Base-by-base conservation (phyloP, 805 yeast genomes). In the Schwanniomyces polymorphus region DNA sequence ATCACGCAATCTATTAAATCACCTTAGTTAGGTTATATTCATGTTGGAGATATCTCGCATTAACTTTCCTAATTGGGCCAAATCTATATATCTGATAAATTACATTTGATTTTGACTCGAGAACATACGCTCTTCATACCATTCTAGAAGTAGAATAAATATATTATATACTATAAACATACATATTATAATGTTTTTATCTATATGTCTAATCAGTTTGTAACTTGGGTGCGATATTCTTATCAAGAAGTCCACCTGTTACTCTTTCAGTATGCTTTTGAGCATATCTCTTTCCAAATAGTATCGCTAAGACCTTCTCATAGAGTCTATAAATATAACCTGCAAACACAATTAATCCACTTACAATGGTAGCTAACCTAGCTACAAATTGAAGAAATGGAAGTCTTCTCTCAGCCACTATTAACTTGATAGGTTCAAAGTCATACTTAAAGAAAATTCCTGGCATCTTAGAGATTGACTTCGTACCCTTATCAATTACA, bases 391-490 rank as follows among this genome's bases (percentile, higher is more conserved):
- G 88, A 37, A 82, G 61, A 61, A 92, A 92, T 4, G 92, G 77
- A 35, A 92, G 73, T 52, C 98, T 76, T 45, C 69, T 74, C 59
- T 92, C 97, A 23, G 74, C 75, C 17, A 91, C 76, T 3, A 80
- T 66, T 55, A 94, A 75, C 40, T 84, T 79, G 38, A 94, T 80
- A 4, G 97, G 92, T 58, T 94, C 98, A 62, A 94, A 90, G 54
- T 90, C 90, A 64, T 91, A 92, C 46, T 79, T 81, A 70, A 94
- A 81, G 58, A 79, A 87, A 23, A 92, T 83, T 0, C 97, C 97
- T 4, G 97, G 95, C 5, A 78, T 62, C 9, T 43, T 35, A 6
- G 37, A 27, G 12, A 31, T 38, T 11, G 39, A 10, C 8, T 23
- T 23, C 16, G 21, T 37, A 26, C 43, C 51, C 4, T 51, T 37